Base-by-base conservation (phyloP, 305 asterid genomes). In the Monarda citriodora region DNA sequence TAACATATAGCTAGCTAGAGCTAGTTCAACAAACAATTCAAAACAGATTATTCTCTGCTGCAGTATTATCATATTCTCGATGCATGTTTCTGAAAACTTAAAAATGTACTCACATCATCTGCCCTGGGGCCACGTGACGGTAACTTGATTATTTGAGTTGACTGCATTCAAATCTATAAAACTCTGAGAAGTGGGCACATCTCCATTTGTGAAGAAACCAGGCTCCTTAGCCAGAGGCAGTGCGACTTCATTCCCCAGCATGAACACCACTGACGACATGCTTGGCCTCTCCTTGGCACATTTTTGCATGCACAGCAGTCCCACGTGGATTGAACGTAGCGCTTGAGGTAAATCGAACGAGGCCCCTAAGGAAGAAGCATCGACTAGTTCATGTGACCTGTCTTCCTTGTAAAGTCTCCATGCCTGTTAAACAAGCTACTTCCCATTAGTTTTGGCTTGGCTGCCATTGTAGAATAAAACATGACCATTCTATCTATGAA, bases 201-300 rank as follows among this genome's bases (percentile, higher is more conserved):
- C 34, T 47, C 34, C 32, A 31, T 32, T 47, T 3, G 46, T 32
- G 22, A 60, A 60, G 53, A 60, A 60, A 7, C 65, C 65, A 0
- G 65, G 65, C 34, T 20, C 21, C 12, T 60, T 60, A 2, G 45
- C 45, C 21, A 46, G 21, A 4, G 65, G 65, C 56, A 60, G n/a
- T 3, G 42, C 65, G 0, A 60, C 56, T 0, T 60, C 47, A 32
- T 60, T 60, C n/a, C 56, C 34, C 32, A 60, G 45, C 65, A 60
- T 60, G 36, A 60, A 47, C 5, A 61, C 49, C 8, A 61, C 66
- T 1, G 65, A 8, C 1, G 65, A 60, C 65, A 60, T 60, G 56
- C n/a, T 60, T 9, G 65, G 65, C 22, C 66, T 37, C 12, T 61
- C 58, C 7, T 61, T 50, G 0, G 13, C n/a, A 1, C 29, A 0